phyloP scores from a whole-genome alignment of 1,284 basidiomycete species.

The Rhodotorula mucilaginosa region DNA sequence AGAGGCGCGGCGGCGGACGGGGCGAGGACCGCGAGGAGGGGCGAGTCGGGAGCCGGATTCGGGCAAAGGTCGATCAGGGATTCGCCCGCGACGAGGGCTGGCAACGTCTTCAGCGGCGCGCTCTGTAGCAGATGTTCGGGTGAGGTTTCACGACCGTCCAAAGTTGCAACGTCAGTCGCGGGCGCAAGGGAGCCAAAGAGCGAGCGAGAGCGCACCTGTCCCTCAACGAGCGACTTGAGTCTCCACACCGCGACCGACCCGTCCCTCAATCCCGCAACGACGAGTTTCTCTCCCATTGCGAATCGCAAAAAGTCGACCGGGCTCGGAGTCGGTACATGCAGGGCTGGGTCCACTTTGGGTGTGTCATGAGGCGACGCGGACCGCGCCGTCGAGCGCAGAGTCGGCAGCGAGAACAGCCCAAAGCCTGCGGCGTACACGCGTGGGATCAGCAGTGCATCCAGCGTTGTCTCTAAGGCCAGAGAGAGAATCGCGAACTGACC shows the following conservation, averaged over 20 bases:
- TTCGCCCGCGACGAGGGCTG: neutral
- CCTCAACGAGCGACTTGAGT: constrained; percentile 36
- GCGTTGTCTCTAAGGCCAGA: too few species aligned
- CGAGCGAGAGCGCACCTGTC: constrained; percentile 14
- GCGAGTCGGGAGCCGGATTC: constrained; percentile 8
- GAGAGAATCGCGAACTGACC: too few species aligned
- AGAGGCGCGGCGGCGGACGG: constrained; percentile 9
- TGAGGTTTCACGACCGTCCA: too few species aligned
- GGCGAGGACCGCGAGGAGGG: constrained; percentile 12
- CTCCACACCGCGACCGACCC: constrained; percentile 34
- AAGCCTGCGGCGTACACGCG: constrained; percentile 25
- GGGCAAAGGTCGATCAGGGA: constrained; percentile 20
- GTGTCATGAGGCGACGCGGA: constrained; percentile 29
- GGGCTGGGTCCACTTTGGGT: constrained; percentile 5
- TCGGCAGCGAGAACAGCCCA: constrained; percentile 32
- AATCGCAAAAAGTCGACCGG: constrained; percentile 39
- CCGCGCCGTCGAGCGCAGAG: constrained; percentile 26
- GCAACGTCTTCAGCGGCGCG: neutral
- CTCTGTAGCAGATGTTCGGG: neutral
- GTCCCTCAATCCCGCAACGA: constrained; percentile 35
- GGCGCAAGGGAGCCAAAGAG: too few species aligned
- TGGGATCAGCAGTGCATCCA: neutral
- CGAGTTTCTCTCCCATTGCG: constrained; percentile 34
- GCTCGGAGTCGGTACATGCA: constrained; percentile 13
- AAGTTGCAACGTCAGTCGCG: neutral